phyloP scores from a whole-genome alignment of 345 rosid species.

The Turnera subulata region DNA sequence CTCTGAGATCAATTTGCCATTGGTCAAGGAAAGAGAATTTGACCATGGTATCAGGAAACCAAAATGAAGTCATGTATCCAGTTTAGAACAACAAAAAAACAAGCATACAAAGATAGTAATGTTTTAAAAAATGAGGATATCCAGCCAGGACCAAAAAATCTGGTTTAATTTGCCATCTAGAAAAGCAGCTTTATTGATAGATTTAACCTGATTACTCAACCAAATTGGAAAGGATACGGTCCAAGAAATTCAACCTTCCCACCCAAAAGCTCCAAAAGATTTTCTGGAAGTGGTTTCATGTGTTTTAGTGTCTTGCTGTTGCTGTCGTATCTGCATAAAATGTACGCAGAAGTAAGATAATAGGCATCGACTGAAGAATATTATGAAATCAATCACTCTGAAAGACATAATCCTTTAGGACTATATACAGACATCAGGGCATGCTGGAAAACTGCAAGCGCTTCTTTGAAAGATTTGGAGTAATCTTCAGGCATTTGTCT shows the following conservation, averaged over 20 bases:
- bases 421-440: slow-evolving; percentile 56
- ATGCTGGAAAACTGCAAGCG: slow-evolving; percentile 80
- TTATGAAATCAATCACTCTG: not conserved
- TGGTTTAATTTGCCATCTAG: not conserved
- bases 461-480: slow-evolving; percentile 59
- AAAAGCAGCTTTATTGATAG: not conserved
- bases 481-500: slow-evolving; percentile 76
- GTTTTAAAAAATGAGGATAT: not conserved
- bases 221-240: slow-evolving; percentile 78
- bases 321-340: slow-evolving; percentile 57
- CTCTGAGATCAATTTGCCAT: slow-evolving; percentile 35
- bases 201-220: no score
- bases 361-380: no score
- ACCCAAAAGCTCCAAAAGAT: slow-evolving; percentile 38
- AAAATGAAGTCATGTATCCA: no score
- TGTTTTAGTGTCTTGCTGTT: slow-evolving; percentile 44
- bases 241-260: slow-evolving; percentile 78
- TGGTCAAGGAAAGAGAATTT: slow-evolving; percentile 25
- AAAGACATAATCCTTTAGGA: not conserved
- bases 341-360: no score
- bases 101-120: no score
- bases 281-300: slow-evolving; percentile 58
- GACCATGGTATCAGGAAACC: not conserved
- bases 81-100: no score
- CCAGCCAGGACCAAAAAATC: not conserved